Base-by-base conservation (phyloP, 345 rosid species). In the Eucalyptus tenuipes region DNA sequence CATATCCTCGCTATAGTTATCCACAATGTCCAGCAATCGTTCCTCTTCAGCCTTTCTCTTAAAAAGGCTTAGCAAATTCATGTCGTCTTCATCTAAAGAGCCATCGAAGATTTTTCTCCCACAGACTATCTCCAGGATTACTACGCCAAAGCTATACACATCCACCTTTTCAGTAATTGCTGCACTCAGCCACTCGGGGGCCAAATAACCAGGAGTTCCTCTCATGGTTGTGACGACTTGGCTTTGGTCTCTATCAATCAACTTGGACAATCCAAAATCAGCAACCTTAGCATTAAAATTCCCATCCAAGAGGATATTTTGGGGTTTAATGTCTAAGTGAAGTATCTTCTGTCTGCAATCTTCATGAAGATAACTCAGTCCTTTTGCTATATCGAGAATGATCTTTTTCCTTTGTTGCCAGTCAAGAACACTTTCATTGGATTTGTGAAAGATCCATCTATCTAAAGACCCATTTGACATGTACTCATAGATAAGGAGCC, bases 331-430 rank as follows among this genome's bases (percentile, higher is more conserved):
- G 68, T 89, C 92, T 33, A 89, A 29, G 86, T 90, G 90, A 44
- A 91, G 12, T 20, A 91, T 91, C 91, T 90, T 91, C 64, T 89
- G 89, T n/a, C 87, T 82, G 47, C 91, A 92, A 42, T 90, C 93
- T 81, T 87, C 90, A 53, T 91, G 92, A 42, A 91, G 93, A 86
- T 92, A 90, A n/a, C 85, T 61, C 3, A 92, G 88, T 49, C 93
- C 93, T 61, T 89, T 90, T 20, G 91, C 92, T 57, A 92, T 86
- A 47, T 88, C 92, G 1, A 86, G 88, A 18, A 90, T 89, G 86
- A 92, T 91, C 90, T 89, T 88, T 88, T 91, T 92, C 87, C 91
- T 90, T 22, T 79, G 86, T 50, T 71, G 87, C 93, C 92, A 92
- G 17, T 44, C 31, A 27, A 92, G 92, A 59, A 61, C 18, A 47